Conservation (phyloP, 164 flowering plant genomes). For the Berberis vulgaris region DNA sequence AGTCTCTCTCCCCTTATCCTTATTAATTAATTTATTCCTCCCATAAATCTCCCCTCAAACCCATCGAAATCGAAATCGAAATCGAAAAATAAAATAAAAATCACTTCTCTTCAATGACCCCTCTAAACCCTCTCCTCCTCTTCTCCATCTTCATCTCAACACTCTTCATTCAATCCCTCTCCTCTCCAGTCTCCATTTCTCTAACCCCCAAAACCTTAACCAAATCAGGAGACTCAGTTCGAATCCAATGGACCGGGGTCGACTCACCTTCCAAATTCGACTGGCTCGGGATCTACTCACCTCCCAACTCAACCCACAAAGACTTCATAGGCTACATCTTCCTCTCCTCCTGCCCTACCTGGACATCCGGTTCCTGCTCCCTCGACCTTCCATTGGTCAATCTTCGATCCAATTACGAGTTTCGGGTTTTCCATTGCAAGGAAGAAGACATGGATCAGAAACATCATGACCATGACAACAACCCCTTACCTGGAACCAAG, state of each 20-base stretch:
- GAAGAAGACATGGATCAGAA: conserved; percentile 40
- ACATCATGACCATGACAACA: conserved; percentile 57
- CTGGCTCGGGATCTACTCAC: conserved; percentile 90
- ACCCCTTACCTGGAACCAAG: conserved; percentile 74
- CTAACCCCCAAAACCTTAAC: conserved; percentile 33
- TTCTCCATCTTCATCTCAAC: conserved; percentile 11
- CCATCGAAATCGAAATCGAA: too few relatives aligned
- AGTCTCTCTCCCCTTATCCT: too few relatives aligned
- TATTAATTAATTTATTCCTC: too few relatives aligned
- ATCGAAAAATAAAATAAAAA: too few relatives aligned
- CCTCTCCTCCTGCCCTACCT: conserved; percentile 44
- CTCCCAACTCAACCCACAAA: conserved; percentile 51
- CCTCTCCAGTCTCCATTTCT: conserved; percentile 26
- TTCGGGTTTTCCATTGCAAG: conserved; percentile 79
- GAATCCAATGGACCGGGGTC: conserved; percentile 53
- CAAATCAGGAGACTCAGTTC: conserved; percentile 52
- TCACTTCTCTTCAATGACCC: background rate
- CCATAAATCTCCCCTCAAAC: too few relatives aligned
- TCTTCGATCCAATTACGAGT: conserved; percentile 69
- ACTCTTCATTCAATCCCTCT: conserved; percentile 3
- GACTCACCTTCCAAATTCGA: conserved; percentile 56
- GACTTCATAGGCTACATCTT: conserved; percentile 83
- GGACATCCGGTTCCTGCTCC: conserved; percentile 73
- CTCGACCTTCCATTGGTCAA: conserved; percentile 58
- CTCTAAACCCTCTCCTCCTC: background rate